phyloP scores from a whole-genome alignment of 2,329 filamentous ascomycete species.

The Colletotrichum sidae region DNA sequence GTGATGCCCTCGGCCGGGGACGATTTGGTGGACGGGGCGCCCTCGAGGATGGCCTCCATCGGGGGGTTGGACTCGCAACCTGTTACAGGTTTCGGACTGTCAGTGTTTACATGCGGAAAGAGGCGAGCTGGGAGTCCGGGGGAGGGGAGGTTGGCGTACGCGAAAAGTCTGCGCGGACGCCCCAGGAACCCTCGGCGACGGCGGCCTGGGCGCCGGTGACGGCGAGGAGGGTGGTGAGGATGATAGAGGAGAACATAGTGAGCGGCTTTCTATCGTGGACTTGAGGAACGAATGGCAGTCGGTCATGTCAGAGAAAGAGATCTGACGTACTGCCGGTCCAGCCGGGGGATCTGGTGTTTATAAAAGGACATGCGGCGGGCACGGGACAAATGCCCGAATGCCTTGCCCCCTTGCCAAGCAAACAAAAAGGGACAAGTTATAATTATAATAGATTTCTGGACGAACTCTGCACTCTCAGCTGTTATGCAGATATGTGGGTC shows the following conservation, averaged over 20 bases:
- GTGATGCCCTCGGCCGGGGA: not conserved
- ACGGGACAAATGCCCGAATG: too few species aligned
- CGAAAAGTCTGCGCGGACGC: slow-evolving; percentile 16
- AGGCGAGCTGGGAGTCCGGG: too few species aligned
- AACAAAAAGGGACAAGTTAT: too few species aligned
- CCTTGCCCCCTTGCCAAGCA: too few species aligned
- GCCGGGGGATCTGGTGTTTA: too few species aligned
- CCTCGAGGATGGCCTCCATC: slow-evolving; percentile 17
- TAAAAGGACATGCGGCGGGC: too few species aligned
- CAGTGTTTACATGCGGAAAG: too few species aligned
- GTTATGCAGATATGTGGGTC: too few species aligned
- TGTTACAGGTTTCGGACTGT: not conserved
- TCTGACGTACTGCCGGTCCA: too few species aligned
- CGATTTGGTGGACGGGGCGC: not conserved
- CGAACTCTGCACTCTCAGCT: not conserved
- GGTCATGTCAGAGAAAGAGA: not conserved
- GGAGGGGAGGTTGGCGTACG: not conserved
- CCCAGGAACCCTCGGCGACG: slow-evolving; percentile 12
- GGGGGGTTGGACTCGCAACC: slow-evolving; percentile 9
- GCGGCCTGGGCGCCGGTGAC: slow-evolving; percentile 1
- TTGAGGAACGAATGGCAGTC: not conserved
- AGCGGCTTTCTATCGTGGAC: too few species aligned
- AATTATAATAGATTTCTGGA: not conserved
- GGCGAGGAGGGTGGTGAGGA: slow-evolving; percentile 11
- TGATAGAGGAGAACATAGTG: slow-evolving; percentile 3